Conservation (phyloP, 805 yeast species). For the Kodamaea nitidulidarum region DNA sequence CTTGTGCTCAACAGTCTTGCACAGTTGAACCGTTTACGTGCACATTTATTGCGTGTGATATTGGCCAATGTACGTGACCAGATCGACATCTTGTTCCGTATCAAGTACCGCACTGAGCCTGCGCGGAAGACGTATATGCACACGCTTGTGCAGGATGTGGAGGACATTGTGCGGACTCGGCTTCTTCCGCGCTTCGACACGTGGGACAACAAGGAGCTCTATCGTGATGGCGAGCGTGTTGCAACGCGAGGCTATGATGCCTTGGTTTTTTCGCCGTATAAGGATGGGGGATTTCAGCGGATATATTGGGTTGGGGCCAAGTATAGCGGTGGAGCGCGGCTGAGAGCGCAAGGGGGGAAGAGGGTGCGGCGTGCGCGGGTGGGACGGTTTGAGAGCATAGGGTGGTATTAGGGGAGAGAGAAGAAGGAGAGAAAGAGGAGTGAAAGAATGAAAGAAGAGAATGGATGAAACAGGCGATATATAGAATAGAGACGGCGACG, state of each 20-base stretch:
- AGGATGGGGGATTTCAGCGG: conserved; percentile 25
- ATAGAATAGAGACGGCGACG: too few relatives aligned
- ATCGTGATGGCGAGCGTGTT: conserved; percentile 3
- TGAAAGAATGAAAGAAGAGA: neutral
- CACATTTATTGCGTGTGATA: conserved; percentile 35
- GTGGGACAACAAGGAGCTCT: conserved; percentile 5
- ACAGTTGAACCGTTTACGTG: conserved; percentile 22
- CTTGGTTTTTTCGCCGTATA: conserved; percentile 23
- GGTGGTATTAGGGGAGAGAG: too few relatives aligned
- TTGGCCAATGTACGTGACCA: conserved; percentile 36
- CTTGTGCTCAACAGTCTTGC: conserved; percentile 20
- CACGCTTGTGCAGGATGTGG: conserved; percentile 23
- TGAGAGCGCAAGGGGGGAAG: conserved; percentile 2
- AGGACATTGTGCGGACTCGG: conserved; percentile 7
- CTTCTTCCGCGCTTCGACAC: conserved; percentile 6
- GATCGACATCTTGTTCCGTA: conserved; percentile 31
- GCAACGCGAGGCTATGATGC: conserved; percentile 20
- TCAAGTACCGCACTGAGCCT: conserved; percentile 32
- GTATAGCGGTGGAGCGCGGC: conserved; percentile 5
- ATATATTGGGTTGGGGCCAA: conserved; percentile 26
- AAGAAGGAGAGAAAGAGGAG: neutral
- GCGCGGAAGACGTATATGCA: conserved; percentile 27
- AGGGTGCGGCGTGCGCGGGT: neutral
- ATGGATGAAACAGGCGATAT: neutral
- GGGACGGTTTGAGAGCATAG: conserved; percentile 4